Percentiles rank a stretch among this genome's conserved stretches.
Evolutionary conservation across 2,329 filamentous ascomycete species (phyloP).

Genomic region (Didymella exigua): DNA sequence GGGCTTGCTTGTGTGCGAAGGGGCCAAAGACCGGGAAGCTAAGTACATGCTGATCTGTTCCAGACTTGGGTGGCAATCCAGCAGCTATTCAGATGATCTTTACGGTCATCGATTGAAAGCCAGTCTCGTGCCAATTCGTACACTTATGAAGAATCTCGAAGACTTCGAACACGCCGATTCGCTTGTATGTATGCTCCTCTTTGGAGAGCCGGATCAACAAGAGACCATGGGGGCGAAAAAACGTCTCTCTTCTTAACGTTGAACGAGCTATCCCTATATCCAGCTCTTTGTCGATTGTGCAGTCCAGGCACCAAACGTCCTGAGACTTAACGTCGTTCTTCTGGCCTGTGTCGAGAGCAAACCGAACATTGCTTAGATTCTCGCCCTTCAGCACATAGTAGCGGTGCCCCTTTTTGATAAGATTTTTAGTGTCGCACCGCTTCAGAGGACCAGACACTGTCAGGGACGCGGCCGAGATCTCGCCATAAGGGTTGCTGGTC

Average conservation of each 20-base stretch:
- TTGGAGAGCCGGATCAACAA: background rate
- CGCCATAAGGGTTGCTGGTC: slow-evolving; percentile 12
- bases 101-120: background rate
- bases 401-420: slow-evolving; percentile 6
- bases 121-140: background rate
- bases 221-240: slow-evolving; percentile 11
- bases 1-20: background rate
- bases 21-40: background rate
- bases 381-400: background rate
- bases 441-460: slow-evolving; percentile 8
- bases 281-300: background rate
- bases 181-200: background rate
- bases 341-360: slow-evolving; percentile 3
- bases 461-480: slow-evolving; percentile 4
- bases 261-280: slow-evolving; percentile 1
- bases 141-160: background rate
- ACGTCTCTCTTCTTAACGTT: background rate
- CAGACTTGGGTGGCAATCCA: too few species aligned
- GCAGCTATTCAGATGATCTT: background rate
- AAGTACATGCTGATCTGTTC: too few species aligned
- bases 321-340: background rate
- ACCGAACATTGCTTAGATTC: background rate
- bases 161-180: slow-evolving; percentile 7
- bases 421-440: background rate
- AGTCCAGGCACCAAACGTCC: slow-evolving; percentile 9